phyloP scores from a whole-genome alignment of 116 monocot genomes.

The Posidonia oceanica region DNA sequence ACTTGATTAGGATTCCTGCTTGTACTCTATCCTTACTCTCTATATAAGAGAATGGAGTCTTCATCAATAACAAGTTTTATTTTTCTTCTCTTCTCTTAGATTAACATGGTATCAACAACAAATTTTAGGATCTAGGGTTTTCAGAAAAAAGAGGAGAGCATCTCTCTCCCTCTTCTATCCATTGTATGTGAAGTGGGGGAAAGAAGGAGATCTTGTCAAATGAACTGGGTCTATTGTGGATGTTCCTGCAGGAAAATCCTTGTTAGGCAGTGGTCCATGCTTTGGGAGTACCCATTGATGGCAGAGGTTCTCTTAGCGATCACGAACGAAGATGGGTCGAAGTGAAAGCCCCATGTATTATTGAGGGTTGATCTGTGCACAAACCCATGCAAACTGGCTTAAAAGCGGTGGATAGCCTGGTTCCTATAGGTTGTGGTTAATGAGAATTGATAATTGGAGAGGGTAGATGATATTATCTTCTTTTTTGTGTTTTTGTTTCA shows the following conservation, averaged over 20 bases:
- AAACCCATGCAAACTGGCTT: constrained; percentile 10
- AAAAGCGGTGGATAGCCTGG: constrained; percentile 11
- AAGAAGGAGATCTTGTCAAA: neutral
- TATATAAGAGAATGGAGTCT: no score
- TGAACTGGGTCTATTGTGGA: neutral
- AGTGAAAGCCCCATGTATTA: constrained; percentile 12
- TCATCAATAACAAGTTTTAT: no score
- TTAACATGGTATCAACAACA: no score
- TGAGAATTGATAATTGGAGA: constrained; percentile 17
- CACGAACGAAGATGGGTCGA: constrained; percentile 11
- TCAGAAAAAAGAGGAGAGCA: no score
- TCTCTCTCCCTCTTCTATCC: no score
- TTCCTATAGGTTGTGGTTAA: constrained; percentile 19
- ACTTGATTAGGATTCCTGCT: no score
- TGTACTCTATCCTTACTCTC: no score
- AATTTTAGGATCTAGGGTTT: no score
- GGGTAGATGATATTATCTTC: no score
- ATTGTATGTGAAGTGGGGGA: no score
- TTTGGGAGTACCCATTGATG: constrained; percentile 8
- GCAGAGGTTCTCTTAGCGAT: constrained; percentile 8
- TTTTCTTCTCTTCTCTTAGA: no score
- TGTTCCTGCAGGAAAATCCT: neutral
- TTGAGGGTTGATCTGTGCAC: constrained; percentile 10
- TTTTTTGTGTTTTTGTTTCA: no score
- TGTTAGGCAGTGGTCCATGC: neutral